phyloP scores from a whole-genome alignment of 257 asterid genomes.

The Rhazya stricta region DNA sequence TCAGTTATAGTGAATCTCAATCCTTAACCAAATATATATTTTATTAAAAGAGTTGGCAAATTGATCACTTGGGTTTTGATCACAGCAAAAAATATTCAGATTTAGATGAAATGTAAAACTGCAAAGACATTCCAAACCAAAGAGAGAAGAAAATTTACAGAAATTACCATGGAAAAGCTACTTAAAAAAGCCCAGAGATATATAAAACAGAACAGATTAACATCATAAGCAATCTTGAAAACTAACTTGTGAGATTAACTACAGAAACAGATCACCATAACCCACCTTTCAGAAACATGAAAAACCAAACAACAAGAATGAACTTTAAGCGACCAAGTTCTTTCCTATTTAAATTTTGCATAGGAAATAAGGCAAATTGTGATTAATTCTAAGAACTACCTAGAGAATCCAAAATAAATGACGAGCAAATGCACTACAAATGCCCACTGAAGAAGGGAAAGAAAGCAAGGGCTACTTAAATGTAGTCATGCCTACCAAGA shows the following conservation, averaged over 20 bases:
- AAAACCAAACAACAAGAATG: not conserved
- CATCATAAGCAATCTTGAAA: slow-evolving; percentile 7
- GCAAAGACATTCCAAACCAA: not conserved
- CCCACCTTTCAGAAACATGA: not conserved
- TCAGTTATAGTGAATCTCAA: not conserved
- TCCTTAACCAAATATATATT: not conserved
- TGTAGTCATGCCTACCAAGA: not conserved
- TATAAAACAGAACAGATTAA: not conserved
- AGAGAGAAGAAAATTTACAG: not conserved
- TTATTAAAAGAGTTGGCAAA: not conserved
- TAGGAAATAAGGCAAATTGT: not conserved
- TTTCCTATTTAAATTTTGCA: not conserved
- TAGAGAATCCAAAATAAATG: not conserved
- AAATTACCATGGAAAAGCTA: not conserved
- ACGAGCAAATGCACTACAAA: too few relatives aligned
- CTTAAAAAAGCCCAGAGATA: not conserved
- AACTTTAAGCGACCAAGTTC: not conserved
- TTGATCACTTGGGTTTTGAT: not conserved
- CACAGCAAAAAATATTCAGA: not conserved
- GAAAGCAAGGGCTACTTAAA: not conserved
- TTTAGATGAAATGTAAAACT: not conserved
- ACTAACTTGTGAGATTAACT: not conserved
- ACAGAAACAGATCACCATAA: not conserved
- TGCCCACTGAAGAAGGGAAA: not conserved
- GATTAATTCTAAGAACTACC: not conserved